These are phyloP conservation scores for Picea glauca DNA, from an alignment of 75 land plant genomes.

Conservation along the genomic window DNA sequence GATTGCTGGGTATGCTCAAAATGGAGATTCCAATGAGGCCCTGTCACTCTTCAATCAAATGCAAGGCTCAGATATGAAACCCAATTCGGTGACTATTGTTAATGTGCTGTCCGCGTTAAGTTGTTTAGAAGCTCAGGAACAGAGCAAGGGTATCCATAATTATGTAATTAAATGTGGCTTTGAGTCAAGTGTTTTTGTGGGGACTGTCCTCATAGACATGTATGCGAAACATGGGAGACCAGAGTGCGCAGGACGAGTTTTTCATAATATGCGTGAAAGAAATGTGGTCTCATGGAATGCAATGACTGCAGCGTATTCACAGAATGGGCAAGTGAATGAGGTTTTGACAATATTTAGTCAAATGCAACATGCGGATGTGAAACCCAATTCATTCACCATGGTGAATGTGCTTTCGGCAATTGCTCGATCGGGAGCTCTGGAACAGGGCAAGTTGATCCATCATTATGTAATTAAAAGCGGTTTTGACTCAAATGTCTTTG, in stretches of 20 bases:
- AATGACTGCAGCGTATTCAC: constrained; percentile 51
- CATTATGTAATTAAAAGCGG: constrained; percentile 33
- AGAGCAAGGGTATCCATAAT: constrained; percentile 41
- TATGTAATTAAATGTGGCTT: constrained; percentile 15
- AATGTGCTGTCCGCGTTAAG: constrained; percentile 4
- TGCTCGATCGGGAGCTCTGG: constrained; percentile 31
- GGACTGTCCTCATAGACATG: constrained; percentile 54
- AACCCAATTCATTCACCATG: constrained; percentile 42
- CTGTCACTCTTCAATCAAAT: constrained; percentile 10
- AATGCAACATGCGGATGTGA: constrained; percentile 32
- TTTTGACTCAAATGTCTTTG: constrained; percentile 38
- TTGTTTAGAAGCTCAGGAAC: neutral
- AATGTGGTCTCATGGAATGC: constrained; percentile 56
- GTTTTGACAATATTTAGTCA: constrained; percentile 38
- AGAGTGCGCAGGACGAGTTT: constrained; percentile 36
- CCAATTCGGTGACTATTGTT: constrained; percentile 25
- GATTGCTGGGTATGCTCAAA: constrained; percentile 18
- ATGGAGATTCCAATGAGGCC: constrained; percentile 21
- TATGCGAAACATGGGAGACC: constrained; percentile 64
- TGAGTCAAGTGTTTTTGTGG: constrained; percentile 34
- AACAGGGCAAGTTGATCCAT: constrained; percentile 50
- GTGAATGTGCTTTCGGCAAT: constrained; percentile 53
- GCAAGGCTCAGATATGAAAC: constrained; percentile 12
- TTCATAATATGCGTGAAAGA: constrained; percentile 25
- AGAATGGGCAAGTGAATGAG: constrained; percentile 31